These are phyloP conservation scores for Phytopythium aichiense DNA, from an alignment of 352 stramenopile genomes.

Conservation along the genomic window DNA sequence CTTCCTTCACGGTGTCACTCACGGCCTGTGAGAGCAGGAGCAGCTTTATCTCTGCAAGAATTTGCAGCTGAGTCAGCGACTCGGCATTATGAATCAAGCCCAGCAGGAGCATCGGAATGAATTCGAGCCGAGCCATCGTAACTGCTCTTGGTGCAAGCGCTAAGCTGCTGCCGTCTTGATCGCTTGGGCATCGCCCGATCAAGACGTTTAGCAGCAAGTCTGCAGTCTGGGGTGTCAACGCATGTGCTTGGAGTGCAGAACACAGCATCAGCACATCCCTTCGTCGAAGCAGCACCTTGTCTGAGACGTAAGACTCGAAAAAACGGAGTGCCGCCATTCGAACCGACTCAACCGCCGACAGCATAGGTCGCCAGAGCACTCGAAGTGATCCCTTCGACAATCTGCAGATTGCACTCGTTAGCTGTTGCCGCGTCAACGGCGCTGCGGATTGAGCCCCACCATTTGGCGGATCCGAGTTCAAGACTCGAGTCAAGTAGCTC, in stretches of 20 bases:
- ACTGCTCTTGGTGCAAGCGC: not conserved
- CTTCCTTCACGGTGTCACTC: conserved; percentile 55
- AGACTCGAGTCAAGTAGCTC: conserved; percentile 45
- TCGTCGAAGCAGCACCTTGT: conserved; percentile 55
- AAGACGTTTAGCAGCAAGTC: conserved; percentile 64
- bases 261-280: conserved; percentile 64
- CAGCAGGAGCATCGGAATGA: conserved; percentile 52
- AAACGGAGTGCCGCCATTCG: conserved; percentile 56
- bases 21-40: conserved; percentile 37
- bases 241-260: conserved; percentile 43
- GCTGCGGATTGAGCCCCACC: conserved; percentile 15
- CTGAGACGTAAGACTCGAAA: conserved; percentile 67
- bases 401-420: conserved; percentile 33
- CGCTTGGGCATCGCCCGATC: conserved; percentile 32
- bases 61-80: conserved; percentile 40
- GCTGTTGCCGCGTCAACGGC: conserved; percentile 23
- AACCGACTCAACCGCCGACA: conserved; percentile 36
- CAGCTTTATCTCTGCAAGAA: conserved; percentile 52
- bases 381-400: conserved; percentile 63
- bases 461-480: conserved; percentile 23
- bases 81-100: conserved; percentile 41
- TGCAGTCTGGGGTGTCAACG: conserved; percentile 35
- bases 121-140: conserved; percentile 31
- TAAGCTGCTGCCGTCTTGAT: not conserved
- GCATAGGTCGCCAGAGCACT: conserved; percentile 62